Conservation (phyloP, 1,284 basidiomycete species). For the Naganishia sp. region DNA sequence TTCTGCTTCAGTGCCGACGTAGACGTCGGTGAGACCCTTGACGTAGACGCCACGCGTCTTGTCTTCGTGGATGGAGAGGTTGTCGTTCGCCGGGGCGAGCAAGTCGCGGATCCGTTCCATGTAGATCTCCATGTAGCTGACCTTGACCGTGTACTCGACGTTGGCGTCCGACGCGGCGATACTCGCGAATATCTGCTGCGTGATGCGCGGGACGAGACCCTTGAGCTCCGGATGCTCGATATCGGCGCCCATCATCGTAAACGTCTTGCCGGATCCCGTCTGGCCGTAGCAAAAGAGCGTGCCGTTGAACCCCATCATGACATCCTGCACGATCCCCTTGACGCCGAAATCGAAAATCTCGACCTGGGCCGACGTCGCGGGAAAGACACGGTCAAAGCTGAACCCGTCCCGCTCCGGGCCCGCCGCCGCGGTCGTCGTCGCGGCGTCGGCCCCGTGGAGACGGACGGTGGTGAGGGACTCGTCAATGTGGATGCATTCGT, state of each 20-base stretch:
- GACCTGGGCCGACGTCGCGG: constrained; percentile 84
- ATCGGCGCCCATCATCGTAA: constrained; percentile 77
- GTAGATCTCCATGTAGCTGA: constrained; percentile 99
- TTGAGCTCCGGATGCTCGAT: constrained; percentile 89
- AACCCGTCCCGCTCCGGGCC: constrained; percentile 67
- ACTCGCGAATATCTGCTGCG: constrained; percentile 97
- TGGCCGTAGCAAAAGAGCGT: constrained; percentile 99
- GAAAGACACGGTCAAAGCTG: constrained; percentile 95
- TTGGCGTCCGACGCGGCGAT: constrained; percentile 94
- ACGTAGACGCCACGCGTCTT: constrained; percentile 97
- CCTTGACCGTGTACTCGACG: constrained; percentile 98
- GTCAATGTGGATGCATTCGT: constrained; percentile 89
- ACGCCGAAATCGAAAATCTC: constrained; percentile 99
- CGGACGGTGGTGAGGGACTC: constrained; percentile 75
- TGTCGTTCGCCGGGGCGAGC: constrained; percentile 95
- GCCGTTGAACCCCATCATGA: constrained; percentile 97
- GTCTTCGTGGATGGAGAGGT: constrained; percentile 97
- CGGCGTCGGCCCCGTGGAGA: constrained; percentile 64
- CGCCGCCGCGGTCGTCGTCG: constrained; percentile 72
- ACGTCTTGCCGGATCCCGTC: constrained; percentile 95
- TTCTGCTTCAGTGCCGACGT: constrained; percentile 93
- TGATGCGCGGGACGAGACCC: constrained; percentile 97
- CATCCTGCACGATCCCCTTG: constrained; percentile 76
- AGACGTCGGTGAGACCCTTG: constrained; percentile 96
- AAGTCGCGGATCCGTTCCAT: constrained; percentile 95